Base-by-base conservation (phyloP, 2,329 filamentous ascomycete genomes). In the Xylariaceae sp. region DNA sequence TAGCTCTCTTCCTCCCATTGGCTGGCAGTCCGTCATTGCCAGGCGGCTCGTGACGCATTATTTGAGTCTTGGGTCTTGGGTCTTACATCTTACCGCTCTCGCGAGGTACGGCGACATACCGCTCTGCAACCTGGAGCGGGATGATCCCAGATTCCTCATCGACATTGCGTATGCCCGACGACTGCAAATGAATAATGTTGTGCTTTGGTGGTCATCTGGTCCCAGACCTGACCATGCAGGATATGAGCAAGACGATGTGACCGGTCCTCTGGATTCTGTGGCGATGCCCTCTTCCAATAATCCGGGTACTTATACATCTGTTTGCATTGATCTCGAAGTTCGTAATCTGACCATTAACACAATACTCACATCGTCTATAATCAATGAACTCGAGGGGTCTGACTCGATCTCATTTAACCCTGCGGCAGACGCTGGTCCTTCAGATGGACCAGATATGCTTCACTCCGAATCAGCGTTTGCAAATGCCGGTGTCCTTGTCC, bases 291-390 rank as follows among this genome's bases (percentile, higher is more conserved):
- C 86, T 12, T 82, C 96, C 66, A 99, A 99, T 66, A 92, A 90
- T 44, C 88, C 92, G 0, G 92, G 91, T 38, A 95, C 92, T 0
- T 99, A 95, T 67, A 87, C 91, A 1, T 96, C 92, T 0, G 94
- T 99, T 2, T 99, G 94, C 65, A 94, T 99, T 54, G 94, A 99
- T 60, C 72, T 99, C 12, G 90, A 95, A 54, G 83, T 99, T 43
- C 88, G 91, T 41, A 99, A 99, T 63, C 78, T 99, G 12, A 87
- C 90, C 5, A 97, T 99, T 72, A 99, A 99, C 71, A 99, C 95
- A 0, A 95, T 99, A 42, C 76, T 99, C 15, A 96, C 94, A 0
- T 96, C 92, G 0, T 95, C 94, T 0, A 81, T 99, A 10, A 91
- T 99, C 75, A 97, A 96, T 62, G 94, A 97, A 58, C 83, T 95